phyloP scores from a whole-genome alignment of 2,329 filamentous ascomycete species.

The Calonectria pteridis region DNA sequence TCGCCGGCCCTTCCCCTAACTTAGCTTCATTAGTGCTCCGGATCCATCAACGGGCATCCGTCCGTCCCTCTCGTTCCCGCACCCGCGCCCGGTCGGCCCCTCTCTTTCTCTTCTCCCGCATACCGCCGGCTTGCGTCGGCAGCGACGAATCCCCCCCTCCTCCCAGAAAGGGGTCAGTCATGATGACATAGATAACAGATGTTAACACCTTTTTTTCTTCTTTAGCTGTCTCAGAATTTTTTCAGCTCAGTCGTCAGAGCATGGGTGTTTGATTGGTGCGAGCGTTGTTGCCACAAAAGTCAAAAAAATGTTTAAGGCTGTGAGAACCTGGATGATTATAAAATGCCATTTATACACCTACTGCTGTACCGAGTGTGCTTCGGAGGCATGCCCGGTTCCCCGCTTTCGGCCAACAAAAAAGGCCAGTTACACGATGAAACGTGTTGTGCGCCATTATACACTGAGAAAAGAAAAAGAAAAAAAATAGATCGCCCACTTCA shows the following conservation, averaged over 20 bases:
- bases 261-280: not conserved
- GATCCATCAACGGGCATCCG: not conserved
- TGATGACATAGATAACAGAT: not conserved
- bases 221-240: not conserved
- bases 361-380: no score
- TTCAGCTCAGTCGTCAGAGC: not conserved
- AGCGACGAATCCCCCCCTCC: no score
- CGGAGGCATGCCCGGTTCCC: not conserved
- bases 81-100: no score
- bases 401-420: no score
- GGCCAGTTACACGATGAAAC: not conserved
- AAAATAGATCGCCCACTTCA: no score
- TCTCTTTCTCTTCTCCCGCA: no score
- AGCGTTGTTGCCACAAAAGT: not conserved
- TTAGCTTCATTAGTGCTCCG: not conserved
- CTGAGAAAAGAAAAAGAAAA: not conserved
- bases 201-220: not conserved
- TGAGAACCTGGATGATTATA: no score
- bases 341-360: not conserved
- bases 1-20: no score
- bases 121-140: not conserved
- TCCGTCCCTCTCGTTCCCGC: not conserved
- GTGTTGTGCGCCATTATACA: no score
- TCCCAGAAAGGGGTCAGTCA: not conserved
- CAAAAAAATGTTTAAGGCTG: not conserved